These are phyloP conservation scores for Thermoascus crustaceus DNA, from an alignment of 2,329 filamentous ascomycete species.

Conservation along the genomic window DNA sequence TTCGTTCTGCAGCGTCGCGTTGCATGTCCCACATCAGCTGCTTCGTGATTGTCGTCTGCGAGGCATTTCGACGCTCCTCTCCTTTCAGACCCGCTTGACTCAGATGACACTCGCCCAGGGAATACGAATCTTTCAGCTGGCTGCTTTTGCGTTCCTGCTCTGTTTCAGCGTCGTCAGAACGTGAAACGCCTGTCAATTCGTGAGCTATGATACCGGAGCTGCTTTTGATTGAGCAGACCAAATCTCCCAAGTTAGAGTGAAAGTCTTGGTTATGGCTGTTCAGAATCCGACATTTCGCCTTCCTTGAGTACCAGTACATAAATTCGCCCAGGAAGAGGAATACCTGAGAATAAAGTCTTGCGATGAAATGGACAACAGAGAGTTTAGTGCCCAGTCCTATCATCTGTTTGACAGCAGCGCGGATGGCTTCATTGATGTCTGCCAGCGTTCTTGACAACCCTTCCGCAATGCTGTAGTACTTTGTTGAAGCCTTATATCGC, in stretches of 20 bases:
- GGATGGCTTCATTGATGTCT: slow-evolving; percentile 25
- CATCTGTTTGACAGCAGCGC: slow-evolving; percentile 10
- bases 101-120: slow-evolving; percentile 25
- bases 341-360: slow-evolving; percentile 25
- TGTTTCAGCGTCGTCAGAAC: slow-evolving; percentile 15
- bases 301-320: slow-evolving; percentile 31
- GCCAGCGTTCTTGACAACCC: slow-evolving; percentile 25
- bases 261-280: slow-evolving; percentile 28
- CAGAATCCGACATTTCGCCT: slow-evolving; percentile 26
- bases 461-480: slow-evolving; percentile 28
- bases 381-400: slow-evolving; percentile 6
- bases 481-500: slow-evolving; percentile 22
- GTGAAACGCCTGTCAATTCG: slow-evolving; percentile 9
- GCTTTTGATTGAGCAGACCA: slow-evolving; percentile 24
- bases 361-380: slow-evolving; percentile 15
- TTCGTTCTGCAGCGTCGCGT: slow-evolving; percentile 22
- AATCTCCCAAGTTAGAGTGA: slow-evolving; percentile 24
- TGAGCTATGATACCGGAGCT: slow-evolving; percentile 15
- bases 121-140: slow-evolving; percentile 15
- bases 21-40: slow-evolving; percentile 32
- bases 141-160: slow-evolving; percentile 9
- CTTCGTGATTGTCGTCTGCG: slow-evolving; percentile 28
- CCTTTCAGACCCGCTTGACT: slow-evolving; percentile 26
- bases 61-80: slow-evolving; percentile 22
- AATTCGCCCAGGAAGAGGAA: slow-evolving; percentile 31